Conservation (phyloP, 768 basidiomycete genomes). For the Clitopilus passeckerianus region DNA sequence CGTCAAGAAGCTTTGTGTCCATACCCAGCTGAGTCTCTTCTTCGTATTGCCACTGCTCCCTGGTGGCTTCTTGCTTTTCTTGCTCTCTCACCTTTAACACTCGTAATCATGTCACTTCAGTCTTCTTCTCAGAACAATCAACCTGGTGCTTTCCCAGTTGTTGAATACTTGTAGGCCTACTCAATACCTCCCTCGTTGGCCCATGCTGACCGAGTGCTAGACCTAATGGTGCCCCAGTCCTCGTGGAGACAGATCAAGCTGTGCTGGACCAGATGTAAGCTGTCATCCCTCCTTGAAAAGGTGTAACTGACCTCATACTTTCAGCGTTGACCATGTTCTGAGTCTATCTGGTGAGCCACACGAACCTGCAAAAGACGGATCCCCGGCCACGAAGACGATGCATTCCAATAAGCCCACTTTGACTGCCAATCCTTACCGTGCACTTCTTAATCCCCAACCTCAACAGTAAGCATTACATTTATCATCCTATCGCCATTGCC, state of each 20-base stretch:
- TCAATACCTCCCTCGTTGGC: too few species aligned
- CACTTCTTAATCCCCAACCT: not conserved
- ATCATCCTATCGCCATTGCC: not conserved
- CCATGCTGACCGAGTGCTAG: not conserved
- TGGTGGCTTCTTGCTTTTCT: too few species aligned
- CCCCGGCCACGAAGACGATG: not conserved
- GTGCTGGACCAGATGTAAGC: too few species aligned
- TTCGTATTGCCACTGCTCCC: too few species aligned
- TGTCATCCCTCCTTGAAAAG: too few species aligned
- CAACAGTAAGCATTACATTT: not conserved
- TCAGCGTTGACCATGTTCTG: not conserved
- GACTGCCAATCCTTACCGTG: not conserved
- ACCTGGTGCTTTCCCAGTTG: not conserved
- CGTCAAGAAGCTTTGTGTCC: too few species aligned
- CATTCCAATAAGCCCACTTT: not conserved
- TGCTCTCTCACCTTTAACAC: not conserved
- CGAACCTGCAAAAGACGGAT: not conserved
- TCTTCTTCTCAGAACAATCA: not conserved
- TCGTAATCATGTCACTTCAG: not conserved
- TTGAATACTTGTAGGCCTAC: not conserved
- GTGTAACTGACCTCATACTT: too few species aligned
- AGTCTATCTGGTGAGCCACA: not conserved
- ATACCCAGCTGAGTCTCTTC: too few species aligned
- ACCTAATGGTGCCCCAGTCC: not conserved
- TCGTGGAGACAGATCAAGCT: too few species aligned